Conservation (phyloP, 306 rosid species). For the Sicyos edulis region DNA sequence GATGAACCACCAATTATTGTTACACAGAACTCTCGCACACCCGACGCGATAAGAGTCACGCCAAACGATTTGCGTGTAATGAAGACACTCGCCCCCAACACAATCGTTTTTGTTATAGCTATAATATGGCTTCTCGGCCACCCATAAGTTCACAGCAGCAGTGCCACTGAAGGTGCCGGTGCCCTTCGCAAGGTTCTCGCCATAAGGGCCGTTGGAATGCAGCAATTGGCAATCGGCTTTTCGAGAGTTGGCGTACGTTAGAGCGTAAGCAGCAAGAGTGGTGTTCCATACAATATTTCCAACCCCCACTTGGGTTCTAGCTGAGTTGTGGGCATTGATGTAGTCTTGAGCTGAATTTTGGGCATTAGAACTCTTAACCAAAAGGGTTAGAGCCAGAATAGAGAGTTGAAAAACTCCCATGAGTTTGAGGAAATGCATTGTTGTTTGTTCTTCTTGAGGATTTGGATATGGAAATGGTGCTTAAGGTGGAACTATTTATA, state of each 20-base stretch:
- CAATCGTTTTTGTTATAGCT: constrained; percentile 37
- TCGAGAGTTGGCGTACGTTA: constrained; percentile 20
- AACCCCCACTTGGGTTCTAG: background rate
- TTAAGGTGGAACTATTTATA: background rate
- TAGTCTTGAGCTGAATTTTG: constrained; percentile 9
- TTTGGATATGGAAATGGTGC: background rate
- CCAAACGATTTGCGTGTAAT: constrained; percentile 58
- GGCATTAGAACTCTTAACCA: background rate
- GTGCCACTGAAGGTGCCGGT: constrained; percentile 18
- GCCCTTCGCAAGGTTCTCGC: constrained; percentile 25
- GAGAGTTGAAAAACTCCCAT: background rate
- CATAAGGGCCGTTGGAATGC: constrained; percentile 24
- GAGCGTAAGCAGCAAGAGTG: constrained; percentile 22
- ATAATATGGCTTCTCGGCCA: constrained; percentile 28
- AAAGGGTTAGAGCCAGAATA: background rate
- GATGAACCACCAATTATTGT: constrained; percentile 33
- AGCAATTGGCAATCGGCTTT: constrained; percentile 23
- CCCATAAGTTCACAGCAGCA: constrained; percentile 41
- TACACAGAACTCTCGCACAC: constrained; percentile 40
- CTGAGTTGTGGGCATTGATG: constrained; percentile 15
- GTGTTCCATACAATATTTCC: constrained; percentile 15
- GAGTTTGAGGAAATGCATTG: background rate
- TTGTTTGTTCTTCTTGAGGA: background rate
- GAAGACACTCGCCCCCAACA: constrained; percentile 29
- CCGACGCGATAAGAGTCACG: constrained; percentile 32